Evolutionary conservation across 306 rosid genomes (phyloP).

Genomic region (Elaeagnus macrophylla): DNA sequence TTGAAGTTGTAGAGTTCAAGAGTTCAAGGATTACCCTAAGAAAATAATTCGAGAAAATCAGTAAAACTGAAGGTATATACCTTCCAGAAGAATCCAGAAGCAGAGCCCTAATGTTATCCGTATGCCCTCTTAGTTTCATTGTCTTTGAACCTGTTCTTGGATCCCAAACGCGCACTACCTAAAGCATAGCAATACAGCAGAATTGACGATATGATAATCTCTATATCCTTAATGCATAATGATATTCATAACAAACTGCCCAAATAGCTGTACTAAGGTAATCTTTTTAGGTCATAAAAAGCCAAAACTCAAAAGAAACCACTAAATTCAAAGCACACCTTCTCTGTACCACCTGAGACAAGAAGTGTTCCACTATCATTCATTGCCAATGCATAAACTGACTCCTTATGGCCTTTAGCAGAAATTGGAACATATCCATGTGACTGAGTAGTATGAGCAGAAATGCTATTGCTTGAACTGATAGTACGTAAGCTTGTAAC

Average conservation of each 20-base stretch:
- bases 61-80: constrained; percentile 32
- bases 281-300: constrained; percentile 7
- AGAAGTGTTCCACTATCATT: constrained; percentile 85
- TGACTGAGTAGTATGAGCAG: constrained; percentile 56
- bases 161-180: constrained; percentile 99
- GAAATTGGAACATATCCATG: constrained; percentile 80
- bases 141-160: constrained; percentile 92
- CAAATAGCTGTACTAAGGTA: constrained; percentile 11
- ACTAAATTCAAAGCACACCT: constrained; percentile 45
- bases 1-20: not conserved
- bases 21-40: not conserved
- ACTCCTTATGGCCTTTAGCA: constrained; percentile 99
- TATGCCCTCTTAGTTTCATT: constrained; percentile 87
- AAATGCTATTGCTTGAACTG: constrained; percentile 71
- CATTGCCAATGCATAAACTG: constrained; percentile 95
- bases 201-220: not conserved
- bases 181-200: constrained; percentile 14
- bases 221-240: not conserved
- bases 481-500: constrained; percentile 68
- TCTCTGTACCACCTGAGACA: constrained; percentile 98
- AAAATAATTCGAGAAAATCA: not conserved
- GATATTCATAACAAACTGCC: constrained; percentile 4
- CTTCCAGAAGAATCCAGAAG: constrained; percentile 94
- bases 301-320: constrained; percentile 17
- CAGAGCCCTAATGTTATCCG: constrained; percentile 89